Percentiles rank a stretch among this genome's conserved stretches.
These are phyloP conservation scores for Haplosporangium sp. DNA, from an alignment of 371 early-diverging fungal species.

Conservation along the genomic window DNA sequence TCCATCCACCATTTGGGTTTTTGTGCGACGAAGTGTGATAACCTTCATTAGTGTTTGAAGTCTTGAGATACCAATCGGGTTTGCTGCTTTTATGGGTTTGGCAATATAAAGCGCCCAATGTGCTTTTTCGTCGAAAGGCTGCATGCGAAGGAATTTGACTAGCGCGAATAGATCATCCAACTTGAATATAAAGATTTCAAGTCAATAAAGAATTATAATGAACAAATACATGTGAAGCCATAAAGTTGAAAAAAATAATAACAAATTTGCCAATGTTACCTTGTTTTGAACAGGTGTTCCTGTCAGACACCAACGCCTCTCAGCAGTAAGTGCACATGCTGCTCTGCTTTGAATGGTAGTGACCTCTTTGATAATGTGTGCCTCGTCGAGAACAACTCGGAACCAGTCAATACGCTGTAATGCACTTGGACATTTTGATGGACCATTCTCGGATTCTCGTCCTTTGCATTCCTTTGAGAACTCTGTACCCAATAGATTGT, in stretches of 20 bases:
- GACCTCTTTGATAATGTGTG: conserved; percentile 74
- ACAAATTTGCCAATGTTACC: conserved; percentile 2
- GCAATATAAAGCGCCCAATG: conserved; percentile 65
- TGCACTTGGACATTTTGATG: conserved; percentile 42
- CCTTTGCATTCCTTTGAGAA: conserved; percentile 63
- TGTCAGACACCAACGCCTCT: conserved; percentile 79
- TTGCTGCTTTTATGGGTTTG: conserved; percentile 62
- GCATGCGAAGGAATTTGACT: conserved; percentile 77
- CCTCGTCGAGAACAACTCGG: conserved; percentile 74
- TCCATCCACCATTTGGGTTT: conserved; percentile 67
- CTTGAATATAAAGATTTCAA: conserved; percentile 29
- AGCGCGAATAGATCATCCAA: conserved; percentile 76
- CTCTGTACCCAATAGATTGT: conserved; percentile 66
- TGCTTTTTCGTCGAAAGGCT: conserved; percentile 65
- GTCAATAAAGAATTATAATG: too few species aligned
- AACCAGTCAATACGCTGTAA: conserved; percentile 68
- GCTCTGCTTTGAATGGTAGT: conserved; percentile 68
- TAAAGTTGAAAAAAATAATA: neutral
- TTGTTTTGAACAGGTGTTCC: conserved; percentile 88
- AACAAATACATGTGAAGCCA: neutral
- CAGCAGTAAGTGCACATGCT: conserved; percentile 64
- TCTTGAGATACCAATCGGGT: conserved; percentile 61
- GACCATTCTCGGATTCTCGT: conserved; percentile 28
- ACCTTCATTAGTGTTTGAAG: conserved; percentile 74
- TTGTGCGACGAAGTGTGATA: conserved; percentile 75